Conservation (phyloP, 163 green algal species). For the Smithsoniella earleae region DNA sequence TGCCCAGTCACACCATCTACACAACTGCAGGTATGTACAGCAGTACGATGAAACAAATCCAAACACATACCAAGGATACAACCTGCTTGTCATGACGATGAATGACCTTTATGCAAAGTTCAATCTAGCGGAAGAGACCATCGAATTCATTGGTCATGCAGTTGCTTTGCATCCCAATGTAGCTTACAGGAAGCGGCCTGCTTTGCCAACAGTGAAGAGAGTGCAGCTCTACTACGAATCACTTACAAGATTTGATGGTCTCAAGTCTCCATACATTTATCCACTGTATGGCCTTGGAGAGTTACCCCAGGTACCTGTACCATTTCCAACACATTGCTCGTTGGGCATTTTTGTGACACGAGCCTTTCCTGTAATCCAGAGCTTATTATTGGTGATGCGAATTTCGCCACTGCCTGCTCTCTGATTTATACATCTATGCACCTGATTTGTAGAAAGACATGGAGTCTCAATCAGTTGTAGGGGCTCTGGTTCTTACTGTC, state of each 20-base stretch:
- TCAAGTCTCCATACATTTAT: conserved; percentile 95
- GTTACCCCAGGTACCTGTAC: conserved; percentile 84
- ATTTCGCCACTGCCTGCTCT: too few species aligned
- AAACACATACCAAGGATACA: conserved; percentile 72
- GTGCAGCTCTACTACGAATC: conserved; percentile 97
- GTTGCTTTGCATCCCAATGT: conserved; percentile 84
- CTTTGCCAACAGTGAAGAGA: conserved; percentile 64
- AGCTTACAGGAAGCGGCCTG: conserved; percentile 63
- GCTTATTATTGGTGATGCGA: too few species aligned
- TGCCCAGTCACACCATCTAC: not conserved
- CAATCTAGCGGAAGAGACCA: conserved; percentile 69
- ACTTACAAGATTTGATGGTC: conserved; percentile 83
- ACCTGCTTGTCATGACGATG: conserved; percentile 83
- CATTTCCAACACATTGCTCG: too few species aligned
- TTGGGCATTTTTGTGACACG: too few species aligned
- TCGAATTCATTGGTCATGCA: conserved; percentile 95
- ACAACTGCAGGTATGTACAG: conserved; percentile 70
- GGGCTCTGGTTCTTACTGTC: too few species aligned
- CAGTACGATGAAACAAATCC: conserved; percentile 78
- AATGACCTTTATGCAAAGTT: conserved; percentile 69
- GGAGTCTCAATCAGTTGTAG: too few species aligned
- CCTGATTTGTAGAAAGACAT: too few species aligned
- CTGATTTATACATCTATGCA: too few species aligned
- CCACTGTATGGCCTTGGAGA: conserved; percentile 95
- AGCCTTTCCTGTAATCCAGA: too few species aligned